These are phyloP conservation scores for Mycena leptocephala DNA, from an alignment of 768 basidiomycete species.

Conservation along the genomic window DNA sequence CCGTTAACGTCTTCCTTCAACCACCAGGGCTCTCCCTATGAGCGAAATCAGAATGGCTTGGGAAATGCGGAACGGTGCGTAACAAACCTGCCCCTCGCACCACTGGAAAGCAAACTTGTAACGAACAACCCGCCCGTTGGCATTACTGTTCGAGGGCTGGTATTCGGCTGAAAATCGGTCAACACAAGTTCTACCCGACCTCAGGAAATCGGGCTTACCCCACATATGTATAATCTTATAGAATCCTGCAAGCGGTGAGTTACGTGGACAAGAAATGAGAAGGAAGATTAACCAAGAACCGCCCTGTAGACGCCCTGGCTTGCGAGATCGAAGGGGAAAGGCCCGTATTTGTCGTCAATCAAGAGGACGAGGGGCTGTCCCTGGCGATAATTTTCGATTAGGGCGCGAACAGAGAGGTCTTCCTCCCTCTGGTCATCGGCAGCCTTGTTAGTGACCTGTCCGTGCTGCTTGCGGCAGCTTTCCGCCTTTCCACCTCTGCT, in stretches of 20 bases:
- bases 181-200: neutral
- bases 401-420: constrained; percentile 80
- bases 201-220: constrained; percentile 58
- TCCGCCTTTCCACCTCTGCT: constrained; percentile 80
- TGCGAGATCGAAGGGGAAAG: constrained; percentile 83
- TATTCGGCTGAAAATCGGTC: constrained; percentile 68
- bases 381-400: constrained; percentile 72
- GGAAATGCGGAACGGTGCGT: neutral
- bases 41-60: neutral
- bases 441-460: constrained; percentile 58
- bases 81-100: constrained; percentile 77
- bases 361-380: constrained; percentile 77
- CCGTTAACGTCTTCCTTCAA: constrained; percentile 2
- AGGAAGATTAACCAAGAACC: constrained; percentile 51
- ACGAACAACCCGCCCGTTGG: constrained; percentile 71
- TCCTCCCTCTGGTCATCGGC: constrained; percentile 79
- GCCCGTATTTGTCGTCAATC: constrained; percentile 80
- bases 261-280: neutral
- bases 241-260: constrained; percentile 65
- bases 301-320: constrained; percentile 69
- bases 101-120: constrained; percentile 91
- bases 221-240: constrained; percentile 82
- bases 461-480: constrained; percentile 58
- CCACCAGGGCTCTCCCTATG: constrained; percentile 68
- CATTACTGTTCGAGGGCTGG: constrained; percentile 63